Evolutionary conservation across 257 asterid species (phyloP), one percentile per base, ranked within the genome.

Genomic region (Petunia axillaris): DNA sequence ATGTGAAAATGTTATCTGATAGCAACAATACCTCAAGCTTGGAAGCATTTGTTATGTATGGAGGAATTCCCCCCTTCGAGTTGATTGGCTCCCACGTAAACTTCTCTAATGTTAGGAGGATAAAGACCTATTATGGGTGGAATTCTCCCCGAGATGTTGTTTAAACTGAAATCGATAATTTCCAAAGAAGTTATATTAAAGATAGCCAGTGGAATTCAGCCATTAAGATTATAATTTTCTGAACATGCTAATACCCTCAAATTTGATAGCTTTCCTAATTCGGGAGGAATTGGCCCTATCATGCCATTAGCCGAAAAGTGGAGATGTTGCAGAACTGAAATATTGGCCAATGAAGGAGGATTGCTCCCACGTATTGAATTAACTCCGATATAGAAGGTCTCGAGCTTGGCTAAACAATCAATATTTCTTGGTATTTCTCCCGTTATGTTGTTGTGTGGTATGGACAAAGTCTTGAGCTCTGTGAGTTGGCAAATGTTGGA

Each of bases 301-400:
- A 85, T 71, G 43, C 44, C n/a, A 76, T 85, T 85, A 0, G 53
- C 5, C 39, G 79, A 65, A 58, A 77, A 65, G 53, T 86, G 75
- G 16, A 86, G 44, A 59, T 8, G 46, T 64, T 84, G 81, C 75
- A 86, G 43, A 36, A 59, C 82, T 1, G 89, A 86, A 57, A 84
- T 84, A 37, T 86, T 86, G 25, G 54, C 81, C n/a, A 82, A 60
- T 6, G 82, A 84, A 6, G 89, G 75, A 55, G 87, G 87, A 52
- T 82, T 80, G 1, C 57, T 2, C 14, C 86, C 89, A 3, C 39
- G 9, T 38, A 86, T 79, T 35, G 44, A 25, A 71, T 81, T 85
- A 8, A 41, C 59, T 0, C 81, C 73, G 81, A 85, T 79, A 77
- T 67, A 83, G 5, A 85, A 50, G 3, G 37, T 62, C 52, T 81